phyloP scores from a whole-genome alignment of 768 basidiomycete species.

The Naganishia kalamii region DNA sequence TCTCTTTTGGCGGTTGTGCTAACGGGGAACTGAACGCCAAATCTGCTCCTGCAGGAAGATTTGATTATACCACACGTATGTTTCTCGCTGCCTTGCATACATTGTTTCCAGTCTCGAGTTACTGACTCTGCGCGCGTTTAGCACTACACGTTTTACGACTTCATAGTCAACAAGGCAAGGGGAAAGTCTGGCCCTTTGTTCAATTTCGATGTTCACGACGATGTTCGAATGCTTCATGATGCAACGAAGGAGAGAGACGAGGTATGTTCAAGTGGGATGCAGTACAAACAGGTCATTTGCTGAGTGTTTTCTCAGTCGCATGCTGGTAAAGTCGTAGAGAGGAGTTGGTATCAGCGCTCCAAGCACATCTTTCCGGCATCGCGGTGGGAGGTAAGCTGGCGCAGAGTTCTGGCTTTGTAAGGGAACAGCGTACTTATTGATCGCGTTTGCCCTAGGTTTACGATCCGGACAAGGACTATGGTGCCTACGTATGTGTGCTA shows the following conservation, averaged over 20 bases:
- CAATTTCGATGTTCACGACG: conserved; percentile 98
- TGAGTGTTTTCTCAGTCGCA: conserved; percentile 57
- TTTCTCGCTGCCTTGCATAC: conserved; percentile 8
- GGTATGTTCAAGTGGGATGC: too few relatives aligned
- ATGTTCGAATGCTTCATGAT: conserved; percentile 86
- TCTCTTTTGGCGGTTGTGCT: conserved; percentile 23
- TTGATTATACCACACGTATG: conserved; percentile 91
- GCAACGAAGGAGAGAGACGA: conserved; percentile 97
- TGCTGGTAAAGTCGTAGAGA: conserved; percentile 95
- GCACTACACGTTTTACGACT: conserved; percentile 98
- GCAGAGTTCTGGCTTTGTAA: conserved; percentile 44
- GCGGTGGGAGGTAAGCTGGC: conserved; percentile 64
- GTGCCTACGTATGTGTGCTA: conserved; percentile 70
- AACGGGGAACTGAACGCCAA: too few relatives aligned
- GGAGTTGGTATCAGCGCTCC: conserved; percentile 89
- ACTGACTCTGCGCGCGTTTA: conserved; percentile 43
- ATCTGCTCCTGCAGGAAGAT: conserved; percentile 79
- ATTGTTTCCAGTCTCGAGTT: conserved; percentile 14
- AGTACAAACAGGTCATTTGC: too few relatives aligned
- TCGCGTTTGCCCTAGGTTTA: conserved; percentile 58
- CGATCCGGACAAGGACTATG: conserved; percentile 88
- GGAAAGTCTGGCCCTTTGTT: conserved; percentile 97
- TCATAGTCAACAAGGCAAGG: conserved; percentile 95
- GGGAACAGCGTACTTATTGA: background rate
- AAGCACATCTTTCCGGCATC: conserved; percentile 98